Evolutionary conservation across 352 stramenopile species (phyloP).

Genomic region (Phytophthora europaea): DNA sequence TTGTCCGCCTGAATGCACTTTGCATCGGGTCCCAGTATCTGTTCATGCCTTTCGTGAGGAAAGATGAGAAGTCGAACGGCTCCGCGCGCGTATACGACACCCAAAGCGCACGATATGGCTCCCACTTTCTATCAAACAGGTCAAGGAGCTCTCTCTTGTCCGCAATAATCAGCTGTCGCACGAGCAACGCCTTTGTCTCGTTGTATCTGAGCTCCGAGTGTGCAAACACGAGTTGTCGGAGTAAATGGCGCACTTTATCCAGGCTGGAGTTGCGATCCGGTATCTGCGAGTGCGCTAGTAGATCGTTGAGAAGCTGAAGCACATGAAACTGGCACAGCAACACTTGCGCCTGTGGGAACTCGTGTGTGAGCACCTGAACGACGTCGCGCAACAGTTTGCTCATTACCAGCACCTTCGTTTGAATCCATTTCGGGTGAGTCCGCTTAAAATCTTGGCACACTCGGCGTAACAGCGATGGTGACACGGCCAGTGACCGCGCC

Average conservation of each 20-base stretch:
- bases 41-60: conserved; percentile 72
- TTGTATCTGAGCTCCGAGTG: conserved; percentile 57
- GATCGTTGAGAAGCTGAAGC: conserved; percentile 68
- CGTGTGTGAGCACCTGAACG: conserved; percentile 60
- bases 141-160: conserved; percentile 54
- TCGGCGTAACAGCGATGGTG: conserved; percentile 57
- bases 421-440: conserved; percentile 69
- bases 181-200: conserved; percentile 54
- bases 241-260: conserved; percentile 53
- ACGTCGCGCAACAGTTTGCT: conserved; percentile 64
- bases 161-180: conserved; percentile 46
- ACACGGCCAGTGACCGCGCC: conserved; percentile 59
- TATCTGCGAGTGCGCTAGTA: conserved; percentile 32
- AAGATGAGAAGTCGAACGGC: conserved; percentile 69
- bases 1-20: conserved; percentile 57
- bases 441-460: conserved; percentile 83
- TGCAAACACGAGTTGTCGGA: conserved; percentile 77
- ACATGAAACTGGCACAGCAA: conserved; percentile 79
- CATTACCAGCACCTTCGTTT: conserved; percentile 77
- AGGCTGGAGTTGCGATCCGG: conserved; percentile 26
- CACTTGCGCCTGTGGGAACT: conserved; percentile 67
- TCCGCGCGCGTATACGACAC: conserved; percentile 70
- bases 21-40: conserved; percentile 77
- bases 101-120: conserved; percentile 70
- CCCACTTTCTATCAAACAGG: conserved; percentile 67